phyloP scores from a whole-genome alignment of 768 basidiomycete species.

The Suillus ampliporus region DNA sequence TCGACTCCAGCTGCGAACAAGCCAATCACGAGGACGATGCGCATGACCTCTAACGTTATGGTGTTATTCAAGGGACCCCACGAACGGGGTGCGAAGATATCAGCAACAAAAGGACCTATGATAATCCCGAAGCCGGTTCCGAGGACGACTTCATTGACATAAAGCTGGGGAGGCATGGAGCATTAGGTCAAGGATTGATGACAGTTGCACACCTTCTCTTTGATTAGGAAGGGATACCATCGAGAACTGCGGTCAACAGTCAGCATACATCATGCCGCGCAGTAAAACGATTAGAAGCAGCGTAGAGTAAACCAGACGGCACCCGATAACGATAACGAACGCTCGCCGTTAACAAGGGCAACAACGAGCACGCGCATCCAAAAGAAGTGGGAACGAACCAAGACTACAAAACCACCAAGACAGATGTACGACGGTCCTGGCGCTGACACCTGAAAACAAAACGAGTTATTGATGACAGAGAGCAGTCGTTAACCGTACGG shows the following conservation, averaged over 20 bases:
- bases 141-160: slow-evolving; percentile 92
- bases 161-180: slow-evolving; percentile 53
- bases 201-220: slow-evolving; percentile 65
- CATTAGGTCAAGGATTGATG: neutral
- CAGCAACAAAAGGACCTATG: slow-evolving; percentile 74
- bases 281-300: too few relatives aligned
- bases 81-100: slow-evolving; percentile 75
- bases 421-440: slow-evolving; percentile 64
- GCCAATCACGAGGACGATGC: slow-evolving; percentile 87
- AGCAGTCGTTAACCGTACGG: slow-evolving; percentile 16
- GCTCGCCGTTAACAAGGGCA: neutral
- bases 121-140: slow-evolving; percentile 70
- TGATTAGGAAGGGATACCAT: slow-evolving; percentile 81
- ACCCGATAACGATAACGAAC: neutral
- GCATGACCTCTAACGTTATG: slow-evolving; percentile 87
- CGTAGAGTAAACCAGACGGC: neutral
- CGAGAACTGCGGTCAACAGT: slow-evolving; percentile 62
- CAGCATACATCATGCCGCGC: neutral
- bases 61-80: slow-evolving; percentile 62
- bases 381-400: slow-evolving; percentile 35
- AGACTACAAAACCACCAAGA: slow-evolving; percentile 61
- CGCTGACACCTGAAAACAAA: slow-evolving; percentile 50
- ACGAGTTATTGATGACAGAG: slow-evolving; percentile 26
- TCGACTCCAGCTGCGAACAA: slow-evolving; percentile 97
- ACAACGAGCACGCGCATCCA: neutral